These are phyloP conservation scores for Choanephora cucurbitarum DNA, from an alignment of 371 early-diverging fungal species.

Conservation along the genomic window DNA sequence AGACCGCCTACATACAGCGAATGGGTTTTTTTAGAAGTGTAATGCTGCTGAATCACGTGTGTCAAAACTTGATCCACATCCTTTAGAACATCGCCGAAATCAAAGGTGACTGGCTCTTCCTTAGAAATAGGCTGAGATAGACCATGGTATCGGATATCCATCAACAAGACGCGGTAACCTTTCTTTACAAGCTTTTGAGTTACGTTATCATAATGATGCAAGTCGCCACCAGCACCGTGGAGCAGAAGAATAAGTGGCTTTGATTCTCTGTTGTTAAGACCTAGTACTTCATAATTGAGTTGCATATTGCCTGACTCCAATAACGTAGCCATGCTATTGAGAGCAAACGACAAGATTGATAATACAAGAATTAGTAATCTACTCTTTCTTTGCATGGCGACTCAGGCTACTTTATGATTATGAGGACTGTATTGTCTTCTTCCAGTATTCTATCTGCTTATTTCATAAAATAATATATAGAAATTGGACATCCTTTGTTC, in stretches of 20 bases:
- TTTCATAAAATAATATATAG: too few relatives aligned
- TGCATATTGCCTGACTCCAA: not conserved
- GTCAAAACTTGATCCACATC: conserved; percentile 24
- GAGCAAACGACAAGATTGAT: too few relatives aligned
- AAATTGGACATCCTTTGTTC: too few relatives aligned
- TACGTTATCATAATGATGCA: conserved; percentile 29
- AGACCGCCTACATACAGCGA: conserved; percentile 34
- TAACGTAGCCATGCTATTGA: too few relatives aligned
- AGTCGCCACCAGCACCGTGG: conserved; percentile 47
- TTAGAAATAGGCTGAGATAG: conserved; percentile 21
- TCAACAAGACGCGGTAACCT: conserved; percentile 30
- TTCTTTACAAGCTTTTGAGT: conserved; percentile 13
- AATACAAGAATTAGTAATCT: too few relatives aligned
- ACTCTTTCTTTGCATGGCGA: too few relatives aligned
- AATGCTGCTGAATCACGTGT: conserved; percentile 14
- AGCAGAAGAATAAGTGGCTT: conserved; percentile 22
- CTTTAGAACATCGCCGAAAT: conserved; percentile 18
- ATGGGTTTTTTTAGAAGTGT: conserved; percentile 4
- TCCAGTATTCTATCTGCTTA: too few relatives aligned
- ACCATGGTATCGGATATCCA: conserved; percentile 42
- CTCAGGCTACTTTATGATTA: too few relatives aligned
- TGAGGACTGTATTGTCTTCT: too few relatives aligned
- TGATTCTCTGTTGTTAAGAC: conserved; percentile 4
- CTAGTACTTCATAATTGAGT: conserved; percentile 15
- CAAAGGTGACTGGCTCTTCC: conserved; percentile 2